Evolutionary conservation across 129 eudicot species (phyloP).

Genomic region (Smallanthus sonchifolius): DNA sequence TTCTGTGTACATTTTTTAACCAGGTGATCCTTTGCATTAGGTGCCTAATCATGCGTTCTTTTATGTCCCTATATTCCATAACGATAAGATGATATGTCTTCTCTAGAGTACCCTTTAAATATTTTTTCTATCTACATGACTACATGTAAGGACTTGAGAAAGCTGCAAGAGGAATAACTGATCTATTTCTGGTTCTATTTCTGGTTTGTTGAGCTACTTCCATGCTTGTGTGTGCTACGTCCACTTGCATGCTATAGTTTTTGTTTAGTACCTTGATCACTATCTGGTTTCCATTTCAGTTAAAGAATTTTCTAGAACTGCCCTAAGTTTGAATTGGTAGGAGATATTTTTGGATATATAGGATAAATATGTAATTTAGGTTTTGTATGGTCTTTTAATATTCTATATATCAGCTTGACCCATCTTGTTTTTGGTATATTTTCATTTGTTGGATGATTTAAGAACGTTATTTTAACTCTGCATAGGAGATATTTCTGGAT

Average conservation of each 20-base stretch:
- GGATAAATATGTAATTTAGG: neutral
- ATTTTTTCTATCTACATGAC: neutral
- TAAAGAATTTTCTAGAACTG: neutral
- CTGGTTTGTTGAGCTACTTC: constrained; percentile 1
- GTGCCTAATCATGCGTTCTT: neutral
- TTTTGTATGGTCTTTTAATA: neutral
- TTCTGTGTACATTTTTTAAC: neutral
- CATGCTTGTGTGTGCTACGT: neutral
- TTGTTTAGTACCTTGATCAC: neutral
- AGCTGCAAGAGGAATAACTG: neutral
- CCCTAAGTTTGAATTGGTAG: neutral
- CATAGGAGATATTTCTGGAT: too few relatives aligned
- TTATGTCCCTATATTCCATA: neutral
- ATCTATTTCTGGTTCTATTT: neutral
- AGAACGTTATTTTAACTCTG: neutral
- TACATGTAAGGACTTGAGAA: neutral
- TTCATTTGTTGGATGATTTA: neutral
- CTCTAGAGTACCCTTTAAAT: neutral
- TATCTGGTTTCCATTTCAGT: neutral
- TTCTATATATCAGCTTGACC: neutral
- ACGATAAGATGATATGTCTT: neutral
- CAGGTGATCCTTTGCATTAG: neutral
- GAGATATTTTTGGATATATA: neutral
- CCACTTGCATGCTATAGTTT: neutral
- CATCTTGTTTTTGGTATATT: neutral